phyloP scores from a whole-genome alignment of 345 rosid species.

The Ricinus communis region DNA sequence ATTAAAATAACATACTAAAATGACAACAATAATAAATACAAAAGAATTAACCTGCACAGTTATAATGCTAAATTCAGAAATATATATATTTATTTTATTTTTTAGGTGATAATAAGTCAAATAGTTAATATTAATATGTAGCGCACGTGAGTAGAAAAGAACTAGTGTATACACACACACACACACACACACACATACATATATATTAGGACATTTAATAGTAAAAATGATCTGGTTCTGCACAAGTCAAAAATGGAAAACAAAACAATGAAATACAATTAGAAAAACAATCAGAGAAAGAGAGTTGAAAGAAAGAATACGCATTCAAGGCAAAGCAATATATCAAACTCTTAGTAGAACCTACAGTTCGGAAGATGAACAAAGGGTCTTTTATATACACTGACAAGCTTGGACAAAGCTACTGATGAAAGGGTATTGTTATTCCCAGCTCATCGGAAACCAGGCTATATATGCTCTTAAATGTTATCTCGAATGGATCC shows the following conservation, averaged over 20 bases:
- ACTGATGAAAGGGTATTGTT: neutral
- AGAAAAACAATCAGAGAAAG: neutral
- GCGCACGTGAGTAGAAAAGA: no score
- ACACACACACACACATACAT: no score
- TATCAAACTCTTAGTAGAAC: neutral
- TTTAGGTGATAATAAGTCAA: no score
- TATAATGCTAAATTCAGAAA: no score
- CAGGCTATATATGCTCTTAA: neutral
- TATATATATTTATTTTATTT: no score
- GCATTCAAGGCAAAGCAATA: neutral
- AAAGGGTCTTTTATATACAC: neutral
- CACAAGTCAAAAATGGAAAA: neutral
- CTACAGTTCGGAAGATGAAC: neutral
- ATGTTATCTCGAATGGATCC: no score
- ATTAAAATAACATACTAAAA: no score
- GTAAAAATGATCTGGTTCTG: neutral
- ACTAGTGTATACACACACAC: no score
- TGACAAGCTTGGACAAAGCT: neutral
- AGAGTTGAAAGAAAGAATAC: neutral
- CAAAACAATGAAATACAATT: neutral
- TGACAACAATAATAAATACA: no score
- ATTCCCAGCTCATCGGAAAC: neutral
- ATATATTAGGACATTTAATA: conserved; percentile 2
- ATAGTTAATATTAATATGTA: no score
- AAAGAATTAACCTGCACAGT: no score